Percentiles rank a stretch among this genome's conserved stretches.
phyloP scores from a whole-genome alignment of 176 grass and related monocot species.

The Aegilops longissima region DNA sequence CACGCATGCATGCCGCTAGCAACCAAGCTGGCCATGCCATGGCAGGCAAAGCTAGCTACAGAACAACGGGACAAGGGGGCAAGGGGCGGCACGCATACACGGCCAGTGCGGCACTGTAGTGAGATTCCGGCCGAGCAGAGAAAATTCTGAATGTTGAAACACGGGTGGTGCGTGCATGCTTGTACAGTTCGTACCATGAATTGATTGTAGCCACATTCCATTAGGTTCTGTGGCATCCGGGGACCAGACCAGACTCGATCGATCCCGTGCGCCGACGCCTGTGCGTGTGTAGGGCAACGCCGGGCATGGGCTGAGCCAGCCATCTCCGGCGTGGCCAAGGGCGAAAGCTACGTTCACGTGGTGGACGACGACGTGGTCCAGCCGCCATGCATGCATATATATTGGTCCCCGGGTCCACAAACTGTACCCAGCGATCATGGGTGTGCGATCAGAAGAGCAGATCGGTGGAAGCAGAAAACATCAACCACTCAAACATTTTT shows the following conservation, averaged over 20 bases:
- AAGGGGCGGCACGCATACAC: background rate
- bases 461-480: background rate
- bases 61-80: background rate
- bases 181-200: background rate
- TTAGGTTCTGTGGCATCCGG: background rate
- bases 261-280: background rate
- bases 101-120: background rate
- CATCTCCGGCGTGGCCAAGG: background rate
- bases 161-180: background rate
- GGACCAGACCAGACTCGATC: conserved; percentile 6
- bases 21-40: background rate
- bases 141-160: background rate
- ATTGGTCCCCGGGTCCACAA: background rate
- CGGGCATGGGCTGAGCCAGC: background rate
- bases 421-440: background rate
- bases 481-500: no score
- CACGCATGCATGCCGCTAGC: background rate
- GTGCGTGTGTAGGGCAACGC: background rate
- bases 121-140: background rate
- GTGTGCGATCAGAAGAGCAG: background rate
- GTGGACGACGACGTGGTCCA: background rate
- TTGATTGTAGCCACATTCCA: background rate
- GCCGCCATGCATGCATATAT: background rate
- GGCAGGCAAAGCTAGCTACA: background rate
- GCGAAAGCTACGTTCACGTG: conserved; percentile 14